Percentiles rank a stretch among this genome's conserved stretches.
phyloP scores from a whole-genome alignment of 1,139 yeast species.

The Yamadazyma mexicana region DNA sequence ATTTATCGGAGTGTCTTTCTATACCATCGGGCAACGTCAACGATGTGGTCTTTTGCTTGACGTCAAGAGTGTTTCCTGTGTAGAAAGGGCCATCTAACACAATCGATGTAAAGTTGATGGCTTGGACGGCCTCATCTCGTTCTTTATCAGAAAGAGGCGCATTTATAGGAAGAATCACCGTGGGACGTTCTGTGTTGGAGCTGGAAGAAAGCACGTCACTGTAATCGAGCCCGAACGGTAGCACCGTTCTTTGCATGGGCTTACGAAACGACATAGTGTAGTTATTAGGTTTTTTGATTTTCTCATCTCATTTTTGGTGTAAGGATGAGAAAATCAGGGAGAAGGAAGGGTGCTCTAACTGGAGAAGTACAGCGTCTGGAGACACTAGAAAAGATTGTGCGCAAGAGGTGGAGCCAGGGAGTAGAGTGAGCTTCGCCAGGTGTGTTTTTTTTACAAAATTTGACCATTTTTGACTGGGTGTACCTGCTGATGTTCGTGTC shows the following conservation, averaged over 20 bases:
- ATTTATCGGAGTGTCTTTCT: constrained; percentile 72
- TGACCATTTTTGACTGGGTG: no score
- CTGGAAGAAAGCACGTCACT: constrained; percentile 48
- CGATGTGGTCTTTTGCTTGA: constrained; percentile 22
- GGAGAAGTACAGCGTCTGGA: no score
- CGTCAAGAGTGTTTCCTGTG: constrained; percentile 53
- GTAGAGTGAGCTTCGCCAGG: no score
- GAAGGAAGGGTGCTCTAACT: no score
- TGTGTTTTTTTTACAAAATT: no score
- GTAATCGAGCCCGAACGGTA: constrained; percentile 73
- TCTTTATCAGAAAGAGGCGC: constrained; percentile 60
- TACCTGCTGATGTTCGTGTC: no score
- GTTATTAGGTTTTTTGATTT: not conserved
- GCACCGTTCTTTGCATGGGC: constrained; percentile 26
- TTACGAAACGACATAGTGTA: constrained; percentile 24
- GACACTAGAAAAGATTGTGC: no score
- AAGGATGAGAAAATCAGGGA: no score
- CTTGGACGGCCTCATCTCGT: constrained; percentile 61
- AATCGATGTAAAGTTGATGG: constrained; percentile 55
- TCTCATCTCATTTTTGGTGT: constrained; percentile 1
- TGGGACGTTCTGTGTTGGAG: constrained; percentile 37
- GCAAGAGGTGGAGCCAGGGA: no score
- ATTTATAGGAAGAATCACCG: constrained; percentile 61
- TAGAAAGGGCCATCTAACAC: constrained; percentile 77
- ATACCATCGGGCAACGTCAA: constrained; percentile 49